These are phyloP conservation scores for Mortierella sp. DNA, from an alignment of 371 early-diverging fungal genomes.

Conservation along the genomic window DNA sequence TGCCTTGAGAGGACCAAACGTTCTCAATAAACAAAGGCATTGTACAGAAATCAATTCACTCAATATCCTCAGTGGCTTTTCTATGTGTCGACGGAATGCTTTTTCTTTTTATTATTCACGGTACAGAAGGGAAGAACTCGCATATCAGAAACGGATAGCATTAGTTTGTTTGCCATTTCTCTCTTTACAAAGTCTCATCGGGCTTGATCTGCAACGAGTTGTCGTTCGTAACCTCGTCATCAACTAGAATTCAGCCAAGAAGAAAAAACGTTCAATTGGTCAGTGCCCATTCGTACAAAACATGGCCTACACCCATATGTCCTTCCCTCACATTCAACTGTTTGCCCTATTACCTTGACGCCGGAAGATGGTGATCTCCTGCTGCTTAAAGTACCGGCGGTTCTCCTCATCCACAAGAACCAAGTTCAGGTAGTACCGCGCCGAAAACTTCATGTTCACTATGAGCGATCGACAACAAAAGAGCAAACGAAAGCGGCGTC, in stretches of 20 bases:
- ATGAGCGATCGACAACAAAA: not conserved
- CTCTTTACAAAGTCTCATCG: not conserved
- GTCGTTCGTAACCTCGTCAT: constrained; percentile 16
- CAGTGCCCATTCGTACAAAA: not conserved
- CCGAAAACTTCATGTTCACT: constrained; percentile 97
- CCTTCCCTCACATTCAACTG: too few relatives aligned
- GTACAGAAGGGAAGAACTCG: not conserved
- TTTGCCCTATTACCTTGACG: constrained; percentile 51
- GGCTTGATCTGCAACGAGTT: not conserved
- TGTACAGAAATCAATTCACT: not conserved
- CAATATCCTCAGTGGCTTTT: too few relatives aligned
- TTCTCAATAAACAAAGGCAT: not conserved
- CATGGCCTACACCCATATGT: too few relatives aligned
- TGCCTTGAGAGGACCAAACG: not conserved
- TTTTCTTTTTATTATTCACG: not conserved
- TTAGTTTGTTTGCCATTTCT: not conserved
- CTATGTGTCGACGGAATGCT: not conserved
- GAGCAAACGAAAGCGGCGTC: not conserved
- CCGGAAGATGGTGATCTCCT: constrained; percentile 92
- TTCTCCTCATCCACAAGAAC: constrained; percentile 98
- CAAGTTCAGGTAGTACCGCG: constrained; percentile 96
- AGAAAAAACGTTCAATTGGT: not conserved
- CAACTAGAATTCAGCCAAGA: not conserved
- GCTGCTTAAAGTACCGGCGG: constrained; percentile 96
- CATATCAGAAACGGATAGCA: not conserved